Evolutionary conservation across 768 basidiomycete species (phyloP), one percentile per base, ranked within the genome.

Genomic region (Auricularia sp.): DNA sequence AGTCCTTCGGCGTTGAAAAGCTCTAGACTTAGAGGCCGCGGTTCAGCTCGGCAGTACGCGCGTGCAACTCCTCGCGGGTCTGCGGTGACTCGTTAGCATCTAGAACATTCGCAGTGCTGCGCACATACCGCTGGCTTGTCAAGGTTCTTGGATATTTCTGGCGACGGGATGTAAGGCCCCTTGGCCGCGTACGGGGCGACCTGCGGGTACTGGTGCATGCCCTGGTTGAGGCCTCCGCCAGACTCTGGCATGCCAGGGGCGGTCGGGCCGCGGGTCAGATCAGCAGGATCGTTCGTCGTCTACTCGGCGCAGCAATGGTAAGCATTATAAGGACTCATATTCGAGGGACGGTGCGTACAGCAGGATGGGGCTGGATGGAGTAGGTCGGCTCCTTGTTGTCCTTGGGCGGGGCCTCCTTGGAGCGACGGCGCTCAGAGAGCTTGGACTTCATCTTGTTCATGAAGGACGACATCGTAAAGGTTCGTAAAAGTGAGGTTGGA

Each of bases 371-470:
- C 56, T 59, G 56, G 56, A 59, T 59, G 8, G 56, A 59, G 56
- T 33, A 59, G 8, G 56, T 59, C 21, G 56, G 56, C 34, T 59
- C 56, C 29, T 35, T 35, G 34, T 35, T 35, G 56, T 29, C 56
- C 29, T 14, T 59, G 29, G 56, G 56, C 34, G 56, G 16, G 34
- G 56, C 24, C 21, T 34, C 56, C 56, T 59, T 59, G 56, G 56
- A 59, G 29, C 56, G 56, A 24, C 56, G 56, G 24, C 56, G 56
- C 14, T 59, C 56, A 8, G 56, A 21, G 29, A 59, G 11, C 56
- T 59, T 59, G 56, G 56, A 59, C 56, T 59, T 59, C 16, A 59
- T 14, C 29, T 59, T 59, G 56, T 59, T 59, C 16, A 59, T 34
- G 29, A 59, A 59, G 6, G 56, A 59, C 7, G 56, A 59, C 56